Percentiles rank a stretch among this genome's conserved stretches.
These are phyloP conservation scores for Sclerotinia nivalis DNA, from an alignment of 2,329 filamentous ascomycete species.

Conservation along the genomic window DNA sequence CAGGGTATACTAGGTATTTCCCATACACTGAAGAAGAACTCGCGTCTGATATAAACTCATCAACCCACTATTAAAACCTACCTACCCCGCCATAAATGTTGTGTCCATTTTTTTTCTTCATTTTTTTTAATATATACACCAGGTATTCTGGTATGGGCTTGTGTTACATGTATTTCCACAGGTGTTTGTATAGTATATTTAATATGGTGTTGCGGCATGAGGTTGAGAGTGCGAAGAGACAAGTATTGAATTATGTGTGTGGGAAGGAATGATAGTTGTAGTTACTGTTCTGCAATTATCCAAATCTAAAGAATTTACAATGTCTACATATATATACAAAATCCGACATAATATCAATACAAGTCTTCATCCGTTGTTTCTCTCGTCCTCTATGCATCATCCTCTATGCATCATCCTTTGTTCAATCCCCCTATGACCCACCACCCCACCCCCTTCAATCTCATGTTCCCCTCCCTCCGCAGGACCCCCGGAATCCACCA, in stretches of 20 bases:
- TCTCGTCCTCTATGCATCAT: not conserved
- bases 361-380: too few relatives aligned
- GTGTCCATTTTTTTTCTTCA: not conserved
- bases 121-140: too few relatives aligned
- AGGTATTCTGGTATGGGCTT: too few relatives aligned
- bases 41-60: not conserved
- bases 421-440: slow-evolving; percentile 14
- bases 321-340: not conserved
- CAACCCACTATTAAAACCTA: not conserved
- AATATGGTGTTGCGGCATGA: not conserved
- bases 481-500: not conserved
- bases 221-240: not conserved
- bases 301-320: not conserved
- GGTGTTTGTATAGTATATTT: not conserved
- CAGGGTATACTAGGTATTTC: not conserved
- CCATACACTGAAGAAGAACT: not conserved
- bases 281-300: not conserved
- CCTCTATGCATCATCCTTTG: slow-evolving; percentile 19
- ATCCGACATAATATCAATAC: not conserved
- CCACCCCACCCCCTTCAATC: slow-evolving; percentile 4
- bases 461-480: not conserved
- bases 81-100: not conserved
- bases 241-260: not conserved
- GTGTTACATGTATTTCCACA: too few relatives aligned
- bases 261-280: not conserved